Evolutionary conservation across 352 stramenopile species (phyloP), one percentile per base, ranked within the genome.

Genomic region (Globisporangium acanthophoron): DNA sequence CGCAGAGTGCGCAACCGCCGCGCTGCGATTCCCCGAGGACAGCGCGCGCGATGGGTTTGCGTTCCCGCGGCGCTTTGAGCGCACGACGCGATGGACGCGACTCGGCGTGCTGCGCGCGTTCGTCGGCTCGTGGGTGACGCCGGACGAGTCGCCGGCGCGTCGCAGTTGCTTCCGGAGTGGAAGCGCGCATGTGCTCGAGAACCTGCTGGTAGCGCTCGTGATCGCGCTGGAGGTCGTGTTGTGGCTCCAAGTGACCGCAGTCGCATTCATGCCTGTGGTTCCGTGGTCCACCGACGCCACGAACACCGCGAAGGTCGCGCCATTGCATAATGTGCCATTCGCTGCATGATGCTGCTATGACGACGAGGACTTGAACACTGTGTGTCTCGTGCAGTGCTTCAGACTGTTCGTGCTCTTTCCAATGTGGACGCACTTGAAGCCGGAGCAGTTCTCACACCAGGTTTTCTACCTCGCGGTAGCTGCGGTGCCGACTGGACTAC

Each of bases 211-310:
- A 16, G 46, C 66, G 4, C 1, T 78, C 3, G 61, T 69, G 7
- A 18, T 69, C 2, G 29, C 74, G 9, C 18, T 86, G 24, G 80
- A 90, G 46, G 43, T 88, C 1, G 35, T 88, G 7, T 62, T 56
- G 24, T 78, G 78, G 61, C 15, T 85, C 1, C 80, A 90, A 52
- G 20, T 83, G 33, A 54, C 61, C 33, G 73, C 72, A 0, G n/a
- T 88, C 2, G 59, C 43, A 0, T 87, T 90, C 44, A 54, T 88
- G 6, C 80, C 78, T 5, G 57, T 65, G 15, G 70, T 88, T 0
- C 78, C 80, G 3, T 88, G 80, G 78, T 70, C 74, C 9, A 56
- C 37, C 31, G 41, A 64, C 52, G 74, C 63, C 54, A 59, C 53
- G 66, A 41, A 24, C 29, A 61, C 66, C 16, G 76, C 70, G 0